Conservation (phyloP, 1,139 yeast species). For the Geotrichum candidum region DNA sequence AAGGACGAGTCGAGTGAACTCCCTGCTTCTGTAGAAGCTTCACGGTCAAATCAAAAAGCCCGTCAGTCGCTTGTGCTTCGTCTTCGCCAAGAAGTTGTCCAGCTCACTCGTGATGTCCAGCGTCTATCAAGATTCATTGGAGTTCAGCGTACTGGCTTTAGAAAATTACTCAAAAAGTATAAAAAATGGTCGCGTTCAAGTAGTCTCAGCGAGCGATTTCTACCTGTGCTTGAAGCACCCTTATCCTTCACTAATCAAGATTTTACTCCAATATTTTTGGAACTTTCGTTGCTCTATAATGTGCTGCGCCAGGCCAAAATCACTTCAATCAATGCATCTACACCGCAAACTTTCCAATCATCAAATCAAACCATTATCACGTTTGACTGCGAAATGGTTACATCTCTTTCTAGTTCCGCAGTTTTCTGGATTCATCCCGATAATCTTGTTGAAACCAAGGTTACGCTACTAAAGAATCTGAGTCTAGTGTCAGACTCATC, state of each 20-base stretch:
- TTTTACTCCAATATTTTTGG: conserved; percentile 57
- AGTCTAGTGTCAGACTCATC: conserved; percentile 24
- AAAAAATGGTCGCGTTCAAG: conserved; percentile 50
- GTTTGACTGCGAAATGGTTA: conserved; percentile 37
- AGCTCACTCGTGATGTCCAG: conserved; percentile 56
- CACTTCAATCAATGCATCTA: conserved; percentile 16
- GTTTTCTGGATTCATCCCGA: conserved; percentile 40
- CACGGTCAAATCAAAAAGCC: conserved; percentile 18
- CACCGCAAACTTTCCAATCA: conserved; percentile 22
- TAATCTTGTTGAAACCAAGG: conserved; percentile 37
- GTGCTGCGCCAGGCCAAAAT: conserved; percentile 36
- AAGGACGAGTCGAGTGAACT: conserved; percentile 17
- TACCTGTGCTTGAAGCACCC: conserved; percentile 35
- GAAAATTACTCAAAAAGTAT: conserved; percentile 77
- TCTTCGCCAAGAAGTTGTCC: conserved; percentile 36
- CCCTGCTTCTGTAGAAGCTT: not conserved
- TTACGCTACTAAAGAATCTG: conserved; percentile 34
- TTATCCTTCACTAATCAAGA: conserved; percentile 61
- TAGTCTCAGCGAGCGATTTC: conserved; percentile 31
- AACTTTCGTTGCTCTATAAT: conserved; percentile 55
- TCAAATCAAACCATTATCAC: conserved; percentile 25
- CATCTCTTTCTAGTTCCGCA: conserved; percentile 28
- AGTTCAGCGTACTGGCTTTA: conserved; percentile 74
- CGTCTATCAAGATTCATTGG: conserved; percentile 67
- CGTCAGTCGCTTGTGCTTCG: conserved; percentile 28